These are phyloP conservation scores for Pseudogymnoascus sp. DNA, from an alignment of 2,329 filamentous ascomycete genomes.

Conservation along the genomic window DNA sequence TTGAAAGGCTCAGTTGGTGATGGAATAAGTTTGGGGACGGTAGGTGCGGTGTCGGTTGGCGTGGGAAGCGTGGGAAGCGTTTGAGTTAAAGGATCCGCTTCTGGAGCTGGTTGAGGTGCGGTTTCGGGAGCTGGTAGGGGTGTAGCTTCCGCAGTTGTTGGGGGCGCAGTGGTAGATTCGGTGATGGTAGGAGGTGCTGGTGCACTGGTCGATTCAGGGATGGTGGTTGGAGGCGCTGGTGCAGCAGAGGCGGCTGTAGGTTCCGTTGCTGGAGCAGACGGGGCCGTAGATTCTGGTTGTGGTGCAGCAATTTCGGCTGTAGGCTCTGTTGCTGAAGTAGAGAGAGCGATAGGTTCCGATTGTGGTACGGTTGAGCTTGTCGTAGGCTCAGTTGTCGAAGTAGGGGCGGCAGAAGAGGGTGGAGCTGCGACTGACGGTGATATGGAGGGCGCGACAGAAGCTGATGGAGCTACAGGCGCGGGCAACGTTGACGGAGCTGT, in stretches of 20 bases:
- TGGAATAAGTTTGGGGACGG: background rate
- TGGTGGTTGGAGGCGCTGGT: slow-evolving; percentile 7
- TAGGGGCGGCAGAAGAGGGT: background rate
- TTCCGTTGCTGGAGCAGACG: background rate
- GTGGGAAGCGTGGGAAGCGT: background rate
- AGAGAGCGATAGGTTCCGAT: background rate
- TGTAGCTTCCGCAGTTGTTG: background rate
- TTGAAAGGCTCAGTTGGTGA: background rate
- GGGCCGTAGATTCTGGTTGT: background rate
- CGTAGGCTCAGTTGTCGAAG: background rate
- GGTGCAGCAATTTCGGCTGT: background rate
- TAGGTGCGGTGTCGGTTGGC: background rate
- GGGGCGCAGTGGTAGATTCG: background rate
- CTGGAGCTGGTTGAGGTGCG: background rate
- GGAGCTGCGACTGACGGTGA: background rate
- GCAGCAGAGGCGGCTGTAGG: background rate
- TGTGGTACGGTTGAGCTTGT: background rate
- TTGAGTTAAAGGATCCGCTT: background rate
- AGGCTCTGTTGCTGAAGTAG: background rate
- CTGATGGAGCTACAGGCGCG: background rate
- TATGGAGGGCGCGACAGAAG: background rate
- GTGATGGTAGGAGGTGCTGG: background rate
- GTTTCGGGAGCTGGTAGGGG: background rate
- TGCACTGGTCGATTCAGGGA: slow-evolving; percentile 4
- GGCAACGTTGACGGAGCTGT: background rate